Evolutionary conservation across 148 eudicot species (phyloP).

Genomic region (Simmondsia chinensis): DNA sequence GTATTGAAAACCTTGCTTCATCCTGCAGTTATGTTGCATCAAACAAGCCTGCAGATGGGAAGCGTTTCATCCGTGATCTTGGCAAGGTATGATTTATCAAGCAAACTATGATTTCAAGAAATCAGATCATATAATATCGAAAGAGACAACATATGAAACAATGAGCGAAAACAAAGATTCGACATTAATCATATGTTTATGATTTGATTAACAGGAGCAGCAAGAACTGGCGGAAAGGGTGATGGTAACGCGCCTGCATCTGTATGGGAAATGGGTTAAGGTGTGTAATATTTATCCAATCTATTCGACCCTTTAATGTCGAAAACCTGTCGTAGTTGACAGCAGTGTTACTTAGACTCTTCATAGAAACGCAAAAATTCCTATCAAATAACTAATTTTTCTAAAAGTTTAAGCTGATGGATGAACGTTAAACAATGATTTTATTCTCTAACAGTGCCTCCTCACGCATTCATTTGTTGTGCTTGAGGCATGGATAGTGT

Average conservation of each 20-base stretch:
- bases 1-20: constrained; percentile 1
- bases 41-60: constrained; percentile 78
- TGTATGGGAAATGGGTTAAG: constrained; percentile 93
- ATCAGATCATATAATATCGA: not conserved
- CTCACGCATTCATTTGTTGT: no score
- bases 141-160: not conserved
- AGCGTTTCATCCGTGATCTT: constrained; percentile 64
- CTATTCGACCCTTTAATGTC: no score
- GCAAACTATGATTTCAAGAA: not conserved
- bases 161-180: not conserved
- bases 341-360: no score
- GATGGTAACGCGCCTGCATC: constrained; percentile 88
- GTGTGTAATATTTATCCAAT: constrained; percentile 15
- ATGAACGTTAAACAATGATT: no score
- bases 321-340: no score
- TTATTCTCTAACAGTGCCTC: no score
- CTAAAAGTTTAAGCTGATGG: not conserved
- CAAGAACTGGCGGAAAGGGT: constrained; percentile 91
- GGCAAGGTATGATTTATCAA: constrained; percentile 38
- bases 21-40: constrained; percentile 46
- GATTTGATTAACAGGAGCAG: constrained; percentile 43
- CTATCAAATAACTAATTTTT: not conserved
- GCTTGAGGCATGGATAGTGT: no score
- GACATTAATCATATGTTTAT: not conserved
- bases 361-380: no score